Percentiles rank a stretch among this genome's conserved stretches.
Evolutionary conservation across 2,329 filamentous ascomycete genomes (phyloP).

Genomic region (Zasmidium angulare): DNA sequence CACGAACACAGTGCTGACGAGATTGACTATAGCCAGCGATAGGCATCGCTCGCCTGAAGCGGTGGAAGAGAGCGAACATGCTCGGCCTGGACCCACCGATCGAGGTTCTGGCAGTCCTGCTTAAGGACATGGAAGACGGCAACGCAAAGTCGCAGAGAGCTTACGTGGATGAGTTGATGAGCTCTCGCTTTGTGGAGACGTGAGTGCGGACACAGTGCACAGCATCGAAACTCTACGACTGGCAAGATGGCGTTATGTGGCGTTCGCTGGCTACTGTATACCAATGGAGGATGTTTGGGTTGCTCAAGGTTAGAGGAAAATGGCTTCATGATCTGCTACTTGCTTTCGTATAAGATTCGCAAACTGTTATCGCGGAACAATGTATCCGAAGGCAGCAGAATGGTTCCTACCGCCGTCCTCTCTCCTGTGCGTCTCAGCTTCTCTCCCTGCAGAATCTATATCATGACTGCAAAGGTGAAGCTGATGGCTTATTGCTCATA

Average conservation of each 20-base stretch:
- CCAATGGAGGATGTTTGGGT: background rate
- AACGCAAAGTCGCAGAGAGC: slow-evolving; percentile 62
- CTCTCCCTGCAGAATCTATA: background rate
- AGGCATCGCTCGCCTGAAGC: slow-evolving; percentile 74
- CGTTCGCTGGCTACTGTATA: background rate
- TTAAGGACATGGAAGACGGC: slow-evolving; percentile 65
- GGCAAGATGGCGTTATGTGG: slow-evolving; percentile 1
- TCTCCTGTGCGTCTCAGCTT: background rate
- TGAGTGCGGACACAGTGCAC: slow-evolving; percentile 10
- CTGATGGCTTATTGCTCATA: background rate
- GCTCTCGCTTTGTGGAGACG: slow-evolving; percentile 46
- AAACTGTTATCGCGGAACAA: too few relatives aligned
- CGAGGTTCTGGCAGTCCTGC: slow-evolving; percentile 81
- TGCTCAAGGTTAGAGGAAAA: too few relatives aligned
- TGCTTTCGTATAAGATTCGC: background rate
- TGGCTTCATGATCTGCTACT: too few relatives aligned
- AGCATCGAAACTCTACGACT: slow-evolving; percentile 5
- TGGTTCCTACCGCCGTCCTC: too few relatives aligned
- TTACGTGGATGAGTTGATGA: slow-evolving; percentile 69
- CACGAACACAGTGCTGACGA: slow-evolving; percentile 22
- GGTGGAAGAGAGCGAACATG: slow-evolving; percentile 82
- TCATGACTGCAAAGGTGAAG: too few relatives aligned
- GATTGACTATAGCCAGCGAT: slow-evolving; percentile 70
- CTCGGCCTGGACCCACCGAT: slow-evolving; percentile 85
- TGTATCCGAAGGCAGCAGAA: background rate